Conservation (phyloP, 495 filamentous ascomycete species). For the Trichocladium antarcticum region DNA sequence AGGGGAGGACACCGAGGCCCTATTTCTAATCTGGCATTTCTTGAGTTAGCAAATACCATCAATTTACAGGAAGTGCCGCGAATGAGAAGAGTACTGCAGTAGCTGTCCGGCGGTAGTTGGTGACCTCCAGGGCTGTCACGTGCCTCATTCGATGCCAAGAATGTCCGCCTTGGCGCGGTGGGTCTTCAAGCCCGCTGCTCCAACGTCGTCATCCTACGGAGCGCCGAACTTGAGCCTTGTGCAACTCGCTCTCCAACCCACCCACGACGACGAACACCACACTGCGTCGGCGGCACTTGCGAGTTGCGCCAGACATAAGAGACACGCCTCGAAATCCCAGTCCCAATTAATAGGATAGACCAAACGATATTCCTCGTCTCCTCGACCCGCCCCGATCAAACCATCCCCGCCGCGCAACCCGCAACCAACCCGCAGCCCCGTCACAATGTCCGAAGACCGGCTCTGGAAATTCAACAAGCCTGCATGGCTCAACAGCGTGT, state of each 20-base stretch:
- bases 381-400: not conserved
- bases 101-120: no score
- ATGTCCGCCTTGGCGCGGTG: slow-evolving; percentile 5
- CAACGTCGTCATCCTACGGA: slow-evolving; percentile 9
- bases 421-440: not conserved
- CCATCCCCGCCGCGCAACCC: not conserved
- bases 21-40: no score
- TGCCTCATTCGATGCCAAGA: not conserved
- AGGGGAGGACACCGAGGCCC: no score
- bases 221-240: not conserved
- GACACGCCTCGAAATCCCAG: no score
- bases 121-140: not conserved
- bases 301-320: no score
- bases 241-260: not conserved
- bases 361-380: no score
- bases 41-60: no score
- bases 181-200: slow-evolving; percentile 1
- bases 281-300: not conserved
- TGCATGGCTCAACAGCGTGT: slow-evolving; percentile 82
- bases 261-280: not conserved
- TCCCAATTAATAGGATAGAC: not conserved
- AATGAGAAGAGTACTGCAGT: no score
- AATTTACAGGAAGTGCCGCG: no score
- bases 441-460: slow-evolving; percentile 49
- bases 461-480: slow-evolving; percentile 72